These are phyloP conservation scores for Cenchrus americanus DNA, from an alignment of 176 grass and related monocot genomes.

Conservation along the genomic window DNA sequence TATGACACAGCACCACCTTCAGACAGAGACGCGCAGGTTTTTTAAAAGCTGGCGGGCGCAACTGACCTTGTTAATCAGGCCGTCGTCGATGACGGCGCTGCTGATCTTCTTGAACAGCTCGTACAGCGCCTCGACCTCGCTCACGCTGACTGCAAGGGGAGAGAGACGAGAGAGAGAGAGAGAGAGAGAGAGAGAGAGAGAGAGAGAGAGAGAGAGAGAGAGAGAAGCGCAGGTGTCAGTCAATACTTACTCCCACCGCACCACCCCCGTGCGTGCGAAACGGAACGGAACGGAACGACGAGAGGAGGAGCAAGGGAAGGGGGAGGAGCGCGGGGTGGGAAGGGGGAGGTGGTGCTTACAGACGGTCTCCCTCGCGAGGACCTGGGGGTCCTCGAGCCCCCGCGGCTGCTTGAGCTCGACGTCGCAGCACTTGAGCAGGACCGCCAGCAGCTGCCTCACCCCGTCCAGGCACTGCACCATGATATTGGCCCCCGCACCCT, in stretches of 20 bases:
- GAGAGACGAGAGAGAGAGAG: too few species aligned
- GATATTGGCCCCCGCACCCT: slow-evolving; percentile 39
- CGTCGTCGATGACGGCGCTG: slow-evolving; percentile 83
- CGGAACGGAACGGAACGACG: not conserved
- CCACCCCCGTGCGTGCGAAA: slow-evolving; percentile 3
- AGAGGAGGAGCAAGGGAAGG: too few species aligned
- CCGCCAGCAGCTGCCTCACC: slow-evolving; percentile 70
- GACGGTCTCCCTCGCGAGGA: slow-evolving; percentile 90
- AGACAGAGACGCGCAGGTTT: not conserved
- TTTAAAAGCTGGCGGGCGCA: not conserved
- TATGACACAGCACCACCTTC: too few species aligned
- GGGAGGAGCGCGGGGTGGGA: not conserved
- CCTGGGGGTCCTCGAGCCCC: slow-evolving; percentile 78
- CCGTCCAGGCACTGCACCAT: slow-evolving; percentile 96
- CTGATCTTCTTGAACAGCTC: slow-evolving; percentile 93
- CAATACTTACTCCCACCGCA: not conserved
- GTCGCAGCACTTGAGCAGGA: slow-evolving; percentile 77
- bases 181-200: too few species aligned
- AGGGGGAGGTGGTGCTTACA: slow-evolving; percentile 47
- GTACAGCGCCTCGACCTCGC: slow-evolving; percentile 83
- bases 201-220: too few species aligned
- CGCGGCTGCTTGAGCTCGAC: slow-evolving; percentile 69
- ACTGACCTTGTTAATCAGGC: slow-evolving; percentile 85
- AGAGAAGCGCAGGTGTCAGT: too few species aligned
- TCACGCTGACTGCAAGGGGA: slow-evolving; percentile 77